Conservation (phyloP, 1,284 basidiomycete genomes). For the Rhodotorula sp. region DNA sequence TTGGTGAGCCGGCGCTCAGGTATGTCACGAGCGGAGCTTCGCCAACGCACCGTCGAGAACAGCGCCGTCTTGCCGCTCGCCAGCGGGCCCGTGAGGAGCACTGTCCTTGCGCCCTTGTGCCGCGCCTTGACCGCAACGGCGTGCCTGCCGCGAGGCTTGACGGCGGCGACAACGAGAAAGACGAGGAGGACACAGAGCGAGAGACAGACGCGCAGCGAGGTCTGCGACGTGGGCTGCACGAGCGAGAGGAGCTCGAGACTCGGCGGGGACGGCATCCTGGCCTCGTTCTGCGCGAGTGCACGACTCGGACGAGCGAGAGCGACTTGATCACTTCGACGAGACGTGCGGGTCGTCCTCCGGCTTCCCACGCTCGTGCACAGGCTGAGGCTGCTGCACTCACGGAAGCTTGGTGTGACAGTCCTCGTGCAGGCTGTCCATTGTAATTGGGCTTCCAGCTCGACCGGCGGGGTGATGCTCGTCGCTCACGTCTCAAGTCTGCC, state of each 20-base stretch:
- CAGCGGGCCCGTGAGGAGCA: constrained; percentile 42
- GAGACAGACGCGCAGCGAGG: constrained; percentile 21
- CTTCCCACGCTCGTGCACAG: too few relatives aligned
- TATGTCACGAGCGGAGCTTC: not conserved
- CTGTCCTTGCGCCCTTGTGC: constrained; percentile 11
- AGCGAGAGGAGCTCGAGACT: constrained; percentile 13
- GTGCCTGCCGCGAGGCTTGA: not conserved
- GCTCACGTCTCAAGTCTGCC: too few relatives aligned
- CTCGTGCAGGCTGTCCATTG: too few relatives aligned
- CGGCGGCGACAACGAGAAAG: constrained; percentile 17
- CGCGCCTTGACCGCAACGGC: not conserved
- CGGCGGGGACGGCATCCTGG: not conserved
- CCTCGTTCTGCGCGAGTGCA: too few relatives aligned
- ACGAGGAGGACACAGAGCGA: constrained; percentile 31
- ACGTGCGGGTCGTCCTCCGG: too few relatives aligned
- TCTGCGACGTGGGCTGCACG: constrained; percentile 1
- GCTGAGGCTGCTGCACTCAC: too few relatives aligned
- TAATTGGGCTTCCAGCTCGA: too few relatives aligned
- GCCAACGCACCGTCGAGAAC: constrained; percentile 37
- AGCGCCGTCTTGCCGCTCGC: constrained; percentile 44
- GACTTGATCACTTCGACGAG: too few relatives aligned
- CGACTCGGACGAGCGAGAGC: too few relatives aligned
- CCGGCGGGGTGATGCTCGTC: too few relatives aligned
- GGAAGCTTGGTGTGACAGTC: too few relatives aligned
- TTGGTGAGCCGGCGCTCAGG: not conserved